Base-by-base conservation (phyloP, 2,329 filamentous ascomycete species). In the Coniochaeta hoffmannii region DNA sequence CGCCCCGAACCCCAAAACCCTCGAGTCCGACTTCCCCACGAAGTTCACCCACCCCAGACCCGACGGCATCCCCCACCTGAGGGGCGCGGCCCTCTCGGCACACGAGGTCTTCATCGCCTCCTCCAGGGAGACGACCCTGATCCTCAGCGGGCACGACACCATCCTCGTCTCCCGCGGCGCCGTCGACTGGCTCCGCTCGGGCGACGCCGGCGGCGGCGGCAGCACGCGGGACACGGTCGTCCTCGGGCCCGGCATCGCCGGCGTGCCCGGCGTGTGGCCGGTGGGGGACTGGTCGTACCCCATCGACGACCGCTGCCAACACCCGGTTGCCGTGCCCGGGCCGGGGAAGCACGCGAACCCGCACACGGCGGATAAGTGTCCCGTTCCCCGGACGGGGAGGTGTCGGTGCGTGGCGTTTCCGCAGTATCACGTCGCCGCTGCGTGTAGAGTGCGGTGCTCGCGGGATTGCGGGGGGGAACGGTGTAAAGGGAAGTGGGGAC, bases 361-460 rank as follows among this genome's bases (percentile, higher is more conserved):
- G 15, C 71, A 74, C 55, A 59, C 55, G 15, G 65, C 65, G 4
- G 56, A 57, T 6, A 41, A 58, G 5, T 74, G 72, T 55, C 58
- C 65, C 8, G 58, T 70, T 11, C 61, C 69, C 44, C 58, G 53
- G n/a, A 60, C 59, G 4, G 70, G 69, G 57, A 65, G 70, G 19
- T 74, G 72, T 60, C 73, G 73, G 60, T 73, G 71, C 60, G 52
- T 57, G 26, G 64, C 70, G 1, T 74, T 73, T 56, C 72, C 72
- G 1, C 66, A 69, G 35, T 68, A 61, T 38, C 72, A 74, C 58
- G 61, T 63, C 15, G 66, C 66, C 15, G 59, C 57, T 3, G 55
- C 63, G 2, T 74, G 71, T 57, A 55, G 58, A n/a, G 55, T 71
- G 4, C 60, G 61, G 3, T 73, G 71, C 59, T 68, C 64, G 36